Evolutionary conservation across 805 yeast species (phyloP).

Genomic region (Yarrowia divulgata): DNA sequence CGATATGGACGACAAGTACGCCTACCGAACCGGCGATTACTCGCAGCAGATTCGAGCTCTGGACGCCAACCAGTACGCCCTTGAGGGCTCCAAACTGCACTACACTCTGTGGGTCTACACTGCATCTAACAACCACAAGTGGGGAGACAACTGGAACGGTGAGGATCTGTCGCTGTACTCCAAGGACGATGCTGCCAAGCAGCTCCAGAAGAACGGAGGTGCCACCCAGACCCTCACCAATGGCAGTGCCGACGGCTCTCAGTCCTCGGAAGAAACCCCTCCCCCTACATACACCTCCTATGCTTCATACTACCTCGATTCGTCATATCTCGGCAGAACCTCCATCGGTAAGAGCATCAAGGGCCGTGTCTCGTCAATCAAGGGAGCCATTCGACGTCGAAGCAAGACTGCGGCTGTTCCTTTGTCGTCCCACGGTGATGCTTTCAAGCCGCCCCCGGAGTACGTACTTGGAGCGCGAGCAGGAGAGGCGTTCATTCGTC

Average conservation of each 20-base stretch:
- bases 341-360: constrained; percentile 20
- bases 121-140: constrained; percentile 71
- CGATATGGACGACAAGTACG: constrained; percentile 85
- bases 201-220: constrained; percentile 19
- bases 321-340: constrained; percentile 20
- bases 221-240: constrained; percentile 4
- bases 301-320: constrained; percentile 16
- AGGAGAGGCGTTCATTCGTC: constrained; percentile 72
- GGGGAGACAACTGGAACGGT: constrained; percentile 94
- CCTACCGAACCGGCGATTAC: constrained; percentile 72
- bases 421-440: constrained; percentile 6
- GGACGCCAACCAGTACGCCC: constrained; percentile 80
- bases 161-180: constrained; percentile 94
- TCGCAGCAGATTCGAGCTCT: constrained; percentile 78
- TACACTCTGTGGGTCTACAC: constrained; percentile 90
- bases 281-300: constrained; percentile 20
- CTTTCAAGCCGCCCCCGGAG: constrained; percentile 37
- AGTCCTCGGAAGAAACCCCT: constrained; percentile 16
- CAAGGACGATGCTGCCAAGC: constrained; percentile 44
- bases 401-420: constrained; percentile 10
- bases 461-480: constrained; percentile 38
- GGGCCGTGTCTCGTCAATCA: constrained; percentile 5
- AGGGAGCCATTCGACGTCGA: constrained; percentile 24
- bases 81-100: constrained; percentile 74
- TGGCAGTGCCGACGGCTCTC: constrained; percentile 12